Evolutionary conservation across 139 green algal genomes (phyloP).

Genomic region (Tetradesmus lagerheimii): DNA sequence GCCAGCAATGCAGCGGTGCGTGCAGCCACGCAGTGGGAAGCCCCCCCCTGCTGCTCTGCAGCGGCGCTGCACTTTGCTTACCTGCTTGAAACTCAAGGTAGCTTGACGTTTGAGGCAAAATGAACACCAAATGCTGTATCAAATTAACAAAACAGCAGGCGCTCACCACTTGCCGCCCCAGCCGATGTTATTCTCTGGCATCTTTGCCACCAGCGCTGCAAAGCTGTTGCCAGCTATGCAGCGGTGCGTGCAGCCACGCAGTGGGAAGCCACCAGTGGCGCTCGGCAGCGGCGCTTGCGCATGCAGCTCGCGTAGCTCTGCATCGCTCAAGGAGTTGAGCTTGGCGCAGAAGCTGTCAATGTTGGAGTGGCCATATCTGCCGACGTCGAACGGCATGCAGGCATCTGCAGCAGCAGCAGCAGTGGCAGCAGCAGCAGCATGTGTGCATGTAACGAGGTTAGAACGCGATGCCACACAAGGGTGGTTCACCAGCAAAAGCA

Average conservation of each 20-base stretch:
- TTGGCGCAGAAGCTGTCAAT: not conserved
- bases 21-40: conserved; percentile 1
- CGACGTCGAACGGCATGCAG: conserved; percentile 8
- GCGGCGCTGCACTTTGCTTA: too few species aligned
- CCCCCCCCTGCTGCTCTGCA: not conserved
- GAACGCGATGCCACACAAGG: too few species aligned
- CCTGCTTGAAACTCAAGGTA: too few species aligned
- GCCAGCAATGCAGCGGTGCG: not conserved
- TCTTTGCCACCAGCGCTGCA: conserved; percentile 3
- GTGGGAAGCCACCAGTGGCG: not conserved
- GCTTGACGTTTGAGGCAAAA: too few species aligned
- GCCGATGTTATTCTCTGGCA: conserved; percentile 1
- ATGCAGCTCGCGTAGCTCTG: not conserved
- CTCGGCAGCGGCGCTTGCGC: not conserved
- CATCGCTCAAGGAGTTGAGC: conserved; percentile 6
- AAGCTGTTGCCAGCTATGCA: not conserved
- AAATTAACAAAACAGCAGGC: too few species aligned
- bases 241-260: not conserved
- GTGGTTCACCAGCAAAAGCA: too few species aligned
- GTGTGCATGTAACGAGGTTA: too few species aligned
- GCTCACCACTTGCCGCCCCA: conserved; percentile 13
- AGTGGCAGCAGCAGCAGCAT: not conserved
- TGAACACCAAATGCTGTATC: too few species aligned
- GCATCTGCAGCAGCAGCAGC: conserved; percentile 17
- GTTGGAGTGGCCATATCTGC: not conserved